Base-by-base conservation (phyloP, 1,284 basidiomycete species). In the Leccinum pachyderme region DNA sequence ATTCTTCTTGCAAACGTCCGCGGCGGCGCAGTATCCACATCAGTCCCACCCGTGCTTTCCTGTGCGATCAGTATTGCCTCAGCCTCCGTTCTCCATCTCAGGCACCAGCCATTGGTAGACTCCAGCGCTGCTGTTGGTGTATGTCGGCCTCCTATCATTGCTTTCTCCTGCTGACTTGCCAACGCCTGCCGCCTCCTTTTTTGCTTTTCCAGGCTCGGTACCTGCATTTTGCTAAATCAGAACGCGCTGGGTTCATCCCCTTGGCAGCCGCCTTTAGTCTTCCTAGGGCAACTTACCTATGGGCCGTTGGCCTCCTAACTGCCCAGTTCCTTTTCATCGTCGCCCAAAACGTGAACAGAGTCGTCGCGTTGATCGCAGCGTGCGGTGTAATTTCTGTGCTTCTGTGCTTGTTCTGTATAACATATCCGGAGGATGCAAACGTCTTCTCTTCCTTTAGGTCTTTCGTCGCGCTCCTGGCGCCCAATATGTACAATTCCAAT, bases 251-350 rank as follows among this genome's bases (percentile, higher is more conserved):
- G 0, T 71, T 73, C 18, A 52, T 66, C 35, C 48, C 62, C 24
- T 59, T 47, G 0, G 62, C 71, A 13, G 53, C 72, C 12, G 62
- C 51, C 0, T 72, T 70, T 27, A 59, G 72, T 22, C 56, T 70
- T 1, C 71, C 69, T 4, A 60, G 58, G 47, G 70, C 62, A 2
- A 43, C 57, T 22, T 70, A 59, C 46, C 25, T 72, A 6, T 70
- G 69, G 71, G 56, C 62, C 9, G 15, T 73, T 0, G 52, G 59
- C 5, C 29, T 69, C 11, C 56, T 70, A 31, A 52, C 51, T 0
- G 55, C 51, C 11, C 69, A 70, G 33, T 54, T 67, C 27, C 27
- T 72, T 3, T 54, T 69, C 7, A 46, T 68, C 1, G 53, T 56
- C 1, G 61, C 57, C 1, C 59, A 54, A 37, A 59, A 43, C 15